phyloP scores from a whole-genome alignment of 1,284 basidiomycete species.

The Sporisorium iseilematis-ciliati region DNA sequence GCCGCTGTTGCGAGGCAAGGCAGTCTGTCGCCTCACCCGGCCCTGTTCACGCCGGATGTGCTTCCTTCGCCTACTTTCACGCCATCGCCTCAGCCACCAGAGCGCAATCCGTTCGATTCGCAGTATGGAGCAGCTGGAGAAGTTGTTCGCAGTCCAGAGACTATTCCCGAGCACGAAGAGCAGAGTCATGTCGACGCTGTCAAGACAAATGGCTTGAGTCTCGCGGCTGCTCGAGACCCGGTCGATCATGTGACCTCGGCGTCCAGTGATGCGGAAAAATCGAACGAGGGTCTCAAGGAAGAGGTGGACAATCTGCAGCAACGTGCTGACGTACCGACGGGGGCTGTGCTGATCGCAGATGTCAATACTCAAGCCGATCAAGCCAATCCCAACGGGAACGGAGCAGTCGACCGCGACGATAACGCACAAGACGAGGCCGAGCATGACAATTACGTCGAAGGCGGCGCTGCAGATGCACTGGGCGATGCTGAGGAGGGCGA shows the following conservation, averaged over 20 bases:
- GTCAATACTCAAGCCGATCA: background rate
- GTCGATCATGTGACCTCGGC: background rate
- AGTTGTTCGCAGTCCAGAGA: background rate
- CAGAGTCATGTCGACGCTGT: background rate
- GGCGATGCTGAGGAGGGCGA: conserved; percentile 9
- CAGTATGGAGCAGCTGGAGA: conserved; percentile 21
- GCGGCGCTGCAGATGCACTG: conserved; percentile 4
- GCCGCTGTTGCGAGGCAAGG: conserved; percentile 21
- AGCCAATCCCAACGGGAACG: background rate
- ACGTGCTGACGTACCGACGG: background rate
- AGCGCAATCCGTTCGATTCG: conserved; percentile 41
- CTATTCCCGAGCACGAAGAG: conserved; percentile 20
- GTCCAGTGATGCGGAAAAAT: background rate
- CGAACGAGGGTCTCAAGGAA: background rate
- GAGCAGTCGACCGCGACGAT: background rate
- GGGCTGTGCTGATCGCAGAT: background rate
- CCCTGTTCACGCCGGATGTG: conserved; percentile 47
- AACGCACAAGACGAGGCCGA: conserved; percentile 4
- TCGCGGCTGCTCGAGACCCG: background rate
- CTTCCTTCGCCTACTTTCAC: conserved; percentile 52
- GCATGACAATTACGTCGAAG: conserved; percentile 7
- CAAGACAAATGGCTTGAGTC: background rate
- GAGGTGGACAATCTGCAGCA: background rate
- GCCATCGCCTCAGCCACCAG: conserved; percentile 38
- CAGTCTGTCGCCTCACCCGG: conserved; percentile 39